These are phyloP conservation scores for Clitopilus hobsonii DNA, from an alignment of 768 basidiomycete genomes.

Conservation along the genomic window DNA sequence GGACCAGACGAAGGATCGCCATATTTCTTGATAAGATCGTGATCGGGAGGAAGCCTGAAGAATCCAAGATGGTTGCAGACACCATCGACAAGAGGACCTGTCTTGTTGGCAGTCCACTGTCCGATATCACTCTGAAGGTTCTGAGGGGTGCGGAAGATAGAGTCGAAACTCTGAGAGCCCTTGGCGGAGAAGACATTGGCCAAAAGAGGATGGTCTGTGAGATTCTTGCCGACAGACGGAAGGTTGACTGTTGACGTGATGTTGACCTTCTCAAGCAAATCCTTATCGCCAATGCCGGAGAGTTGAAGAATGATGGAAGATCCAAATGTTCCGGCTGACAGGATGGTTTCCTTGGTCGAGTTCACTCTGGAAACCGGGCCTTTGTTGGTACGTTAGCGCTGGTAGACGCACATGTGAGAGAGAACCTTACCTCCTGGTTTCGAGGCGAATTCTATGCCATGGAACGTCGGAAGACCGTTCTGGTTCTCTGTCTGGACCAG, in stretches of 20 bases:
- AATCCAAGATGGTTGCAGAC: constrained; percentile 11
- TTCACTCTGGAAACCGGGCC: constrained; percentile 1
- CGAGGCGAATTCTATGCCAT: constrained; percentile 3
- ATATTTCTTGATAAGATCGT: constrained; percentile 3
- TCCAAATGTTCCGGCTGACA: constrained; percentile 31
- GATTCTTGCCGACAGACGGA: constrained; percentile 31
- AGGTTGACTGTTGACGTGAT: constrained; percentile 22
- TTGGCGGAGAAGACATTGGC: constrained; percentile 19
- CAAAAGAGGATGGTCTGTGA: constrained; percentile 25
- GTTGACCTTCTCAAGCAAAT: constrained; percentile 15
- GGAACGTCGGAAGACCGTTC: constrained; percentile 5
- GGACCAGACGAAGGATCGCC: constrained; percentile 9
- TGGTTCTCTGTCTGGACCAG: constrained; percentile 1
- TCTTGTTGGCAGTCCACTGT: constrained; percentile 21
- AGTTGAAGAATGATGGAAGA: constrained; percentile 28
- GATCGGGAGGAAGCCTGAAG: constrained; percentile 8
- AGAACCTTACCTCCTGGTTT: constrained; percentile 4
- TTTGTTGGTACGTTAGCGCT: neutral
- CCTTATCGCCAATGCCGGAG: constrained; percentile 28
- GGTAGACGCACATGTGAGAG: neutral
- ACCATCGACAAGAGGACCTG: constrained; percentile 17
- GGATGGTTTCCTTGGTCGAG: constrained; percentile 30
- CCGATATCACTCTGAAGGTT: constrained; percentile 15
- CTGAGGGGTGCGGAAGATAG: constrained; percentile 17
- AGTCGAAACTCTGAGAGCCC: constrained; percentile 21